A percentile compares a stretch with the other conserved stretches of the same genome.
Evolutionary conservation across 768 basidiomycete genomes (phyloP).

Genomic region (Lactifluus pinguis): DNA sequence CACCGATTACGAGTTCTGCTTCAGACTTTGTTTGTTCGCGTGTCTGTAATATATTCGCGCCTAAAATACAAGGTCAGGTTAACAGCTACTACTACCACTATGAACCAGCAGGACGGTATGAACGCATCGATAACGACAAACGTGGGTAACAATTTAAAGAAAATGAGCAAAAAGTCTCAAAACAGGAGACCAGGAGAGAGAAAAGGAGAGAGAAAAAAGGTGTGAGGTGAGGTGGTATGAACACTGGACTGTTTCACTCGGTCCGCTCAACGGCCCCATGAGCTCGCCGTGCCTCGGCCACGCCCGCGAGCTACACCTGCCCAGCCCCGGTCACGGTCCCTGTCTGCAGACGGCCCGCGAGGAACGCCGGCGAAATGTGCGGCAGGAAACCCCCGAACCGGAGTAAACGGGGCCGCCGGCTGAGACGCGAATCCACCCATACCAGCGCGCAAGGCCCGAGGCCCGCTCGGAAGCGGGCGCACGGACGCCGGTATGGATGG

Average conservation of each 20-base stretch:
- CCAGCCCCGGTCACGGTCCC: conserved; percentile 19
- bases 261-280: conserved; percentile 14
- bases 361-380: conserved; percentile 14
- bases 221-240: neutral
- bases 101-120: neutral
- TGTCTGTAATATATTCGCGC: neutral
- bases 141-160: neutral
- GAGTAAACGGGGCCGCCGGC: neutral
- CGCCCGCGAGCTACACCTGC: conserved; percentile 5
- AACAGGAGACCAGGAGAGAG: neutral
- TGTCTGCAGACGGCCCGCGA: conserved; percentile 18
- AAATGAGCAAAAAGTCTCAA: neutral
- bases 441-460: conserved; percentile 15
- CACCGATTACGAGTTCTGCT: no score
- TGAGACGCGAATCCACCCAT: conserved; percentile 5
- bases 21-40: no score
- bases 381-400: neutral
- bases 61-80: conserved; percentile 4
- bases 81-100: conserved; percentile 6
- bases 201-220: neutral
- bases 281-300: conserved; percentile 12
- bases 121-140: neutral
- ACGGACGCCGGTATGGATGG: conserved; percentile 11
- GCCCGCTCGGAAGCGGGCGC: conserved; percentile 19
- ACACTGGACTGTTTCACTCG: no score